Conservation (phyloP, 257 asterid genomes). For the Solanum gracilifrons region DNA sequence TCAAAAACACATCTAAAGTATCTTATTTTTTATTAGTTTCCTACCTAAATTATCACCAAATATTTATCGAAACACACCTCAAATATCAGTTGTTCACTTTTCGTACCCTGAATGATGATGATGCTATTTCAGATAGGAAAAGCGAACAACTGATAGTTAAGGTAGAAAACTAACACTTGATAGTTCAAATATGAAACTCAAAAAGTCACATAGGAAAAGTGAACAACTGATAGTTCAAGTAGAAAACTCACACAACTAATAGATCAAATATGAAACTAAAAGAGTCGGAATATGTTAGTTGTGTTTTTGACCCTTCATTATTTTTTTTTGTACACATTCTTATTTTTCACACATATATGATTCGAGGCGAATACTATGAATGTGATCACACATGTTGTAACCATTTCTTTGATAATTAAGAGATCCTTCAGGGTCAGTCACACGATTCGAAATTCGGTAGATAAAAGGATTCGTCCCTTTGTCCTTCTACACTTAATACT, state of each 20-base stretch:
- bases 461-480: background rate
- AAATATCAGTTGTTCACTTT: background rate
- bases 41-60: background rate
- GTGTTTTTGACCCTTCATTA: accelerated
- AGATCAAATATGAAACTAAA: too few species aligned
- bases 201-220: too few species aligned
- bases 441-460: background rate
- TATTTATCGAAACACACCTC: background rate
- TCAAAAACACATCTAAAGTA: background rate
- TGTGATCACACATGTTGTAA: background rate
- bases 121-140: background rate
- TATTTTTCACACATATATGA: background rate
- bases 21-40: accelerated
- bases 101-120: accelerated
- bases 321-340: background rate
- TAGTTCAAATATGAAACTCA: too few species aligned
- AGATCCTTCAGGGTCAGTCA: background rate
- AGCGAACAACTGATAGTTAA: too few species aligned
- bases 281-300: background rate
- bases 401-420: background rate
- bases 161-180: too few species aligned
- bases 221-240: too few species aligned
- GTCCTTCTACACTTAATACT: background rate
- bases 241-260: too few species aligned
- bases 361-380: background rate